Percentiles rank a stretch among this genome's conserved stretches.
These are phyloP conservation scores for Fonsecaea erecta DNA, from an alignment of 2,329 filamentous ascomycete genomes.

Conservation along the genomic window DNA sequence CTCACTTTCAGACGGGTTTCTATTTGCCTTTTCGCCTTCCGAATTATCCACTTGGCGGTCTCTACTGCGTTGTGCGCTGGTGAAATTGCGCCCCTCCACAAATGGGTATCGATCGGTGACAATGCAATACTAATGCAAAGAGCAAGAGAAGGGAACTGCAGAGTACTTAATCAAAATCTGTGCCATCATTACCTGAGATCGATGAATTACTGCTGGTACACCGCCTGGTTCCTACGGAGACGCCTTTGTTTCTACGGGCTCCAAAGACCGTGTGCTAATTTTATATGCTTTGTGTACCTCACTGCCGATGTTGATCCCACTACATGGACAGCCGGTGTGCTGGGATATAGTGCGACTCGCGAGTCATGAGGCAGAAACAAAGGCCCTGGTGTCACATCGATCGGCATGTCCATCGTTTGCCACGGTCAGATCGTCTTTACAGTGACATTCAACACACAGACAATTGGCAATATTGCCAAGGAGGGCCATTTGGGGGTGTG, in stretches of 20 bases:
- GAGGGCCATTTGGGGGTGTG: background rate
- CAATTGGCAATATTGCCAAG: background rate
- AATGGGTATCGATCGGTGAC: conserved; percentile 1
- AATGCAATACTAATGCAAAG: background rate
- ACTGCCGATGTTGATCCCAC: conserved; percentile 18
- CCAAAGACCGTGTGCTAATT: conserved; percentile 10
- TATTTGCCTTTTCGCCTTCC: conserved; percentile 3
- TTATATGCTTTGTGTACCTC: conserved; percentile 16
- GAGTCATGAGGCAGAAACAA: background rate
- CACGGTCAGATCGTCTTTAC: conserved; percentile 5
- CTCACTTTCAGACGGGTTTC: background rate
- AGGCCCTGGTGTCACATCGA: conserved; percentile 3
- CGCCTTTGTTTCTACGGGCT: background rate
- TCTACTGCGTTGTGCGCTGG: conserved; percentile 11
- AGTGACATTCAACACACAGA: background rate
- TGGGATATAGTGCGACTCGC: background rate
- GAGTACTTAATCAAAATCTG: background rate
- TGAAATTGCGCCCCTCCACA: conserved; percentile 13
- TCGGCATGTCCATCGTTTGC: background rate
- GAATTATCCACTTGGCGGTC: conserved; percentile 14
- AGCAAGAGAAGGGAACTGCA: conserved; percentile 1
- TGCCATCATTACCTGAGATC: background rate
- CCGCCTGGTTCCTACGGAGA: background rate
- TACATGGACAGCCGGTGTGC: conserved; percentile 1
- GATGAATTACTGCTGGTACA: background rate